Percentiles rank a stretch among this genome's conserved stretches.
phyloP scores from a whole-genome alignment of 345 rosid genomes.

The Abelmoschus esculentus region DNA sequence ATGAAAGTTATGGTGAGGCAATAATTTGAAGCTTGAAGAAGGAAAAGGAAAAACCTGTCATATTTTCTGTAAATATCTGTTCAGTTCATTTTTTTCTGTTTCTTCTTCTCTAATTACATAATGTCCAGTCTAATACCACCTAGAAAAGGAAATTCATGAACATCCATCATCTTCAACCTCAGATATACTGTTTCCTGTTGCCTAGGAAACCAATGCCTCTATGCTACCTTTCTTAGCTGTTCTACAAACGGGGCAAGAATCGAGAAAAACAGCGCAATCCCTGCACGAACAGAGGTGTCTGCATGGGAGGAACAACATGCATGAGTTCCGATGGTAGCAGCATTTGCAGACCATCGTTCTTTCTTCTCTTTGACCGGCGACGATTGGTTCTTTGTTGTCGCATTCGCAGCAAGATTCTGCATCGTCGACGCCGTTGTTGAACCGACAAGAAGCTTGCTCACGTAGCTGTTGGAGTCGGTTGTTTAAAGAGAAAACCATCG shows the following conservation, averaged over 20 bases:
- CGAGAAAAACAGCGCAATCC: conserved; percentile 46
- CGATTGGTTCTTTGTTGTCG: too few relatives aligned
- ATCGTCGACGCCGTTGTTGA: conserved; percentile 33
- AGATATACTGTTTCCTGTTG: neutral
- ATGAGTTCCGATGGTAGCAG: conserved; percentile 44
- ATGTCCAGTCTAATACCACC: conserved; percentile 8
- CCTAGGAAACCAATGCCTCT: conserved; percentile 53
- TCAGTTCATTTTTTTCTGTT: conserved; percentile 2
- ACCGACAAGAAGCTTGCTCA: conserved; percentile 33
- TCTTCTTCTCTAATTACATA: conserved; percentile 7
- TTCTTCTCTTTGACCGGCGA: neutral
- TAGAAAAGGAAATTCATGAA: neutral
- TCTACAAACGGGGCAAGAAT: conserved; percentile 64
- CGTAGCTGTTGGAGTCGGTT: conserved; percentile 39
- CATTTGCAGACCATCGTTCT: conserved; percentile 33
- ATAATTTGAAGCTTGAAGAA: conserved; percentile 7
- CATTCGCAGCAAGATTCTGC: conserved; percentile 53
- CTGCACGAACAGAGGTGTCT: conserved; percentile 82
- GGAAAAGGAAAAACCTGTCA: conserved; percentile 18
- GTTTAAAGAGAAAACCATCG: conserved; percentile 38
- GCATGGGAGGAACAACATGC: conserved; percentile 84
- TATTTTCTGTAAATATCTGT: conserved; percentile 15
- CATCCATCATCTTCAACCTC: neutral
- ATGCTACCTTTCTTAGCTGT: conserved; percentile 60
- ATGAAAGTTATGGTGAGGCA: neutral